Base-by-base conservation (phyloP, 2,329 filamentous ascomycete species). In the Trichoderma simmonsii region DNA sequence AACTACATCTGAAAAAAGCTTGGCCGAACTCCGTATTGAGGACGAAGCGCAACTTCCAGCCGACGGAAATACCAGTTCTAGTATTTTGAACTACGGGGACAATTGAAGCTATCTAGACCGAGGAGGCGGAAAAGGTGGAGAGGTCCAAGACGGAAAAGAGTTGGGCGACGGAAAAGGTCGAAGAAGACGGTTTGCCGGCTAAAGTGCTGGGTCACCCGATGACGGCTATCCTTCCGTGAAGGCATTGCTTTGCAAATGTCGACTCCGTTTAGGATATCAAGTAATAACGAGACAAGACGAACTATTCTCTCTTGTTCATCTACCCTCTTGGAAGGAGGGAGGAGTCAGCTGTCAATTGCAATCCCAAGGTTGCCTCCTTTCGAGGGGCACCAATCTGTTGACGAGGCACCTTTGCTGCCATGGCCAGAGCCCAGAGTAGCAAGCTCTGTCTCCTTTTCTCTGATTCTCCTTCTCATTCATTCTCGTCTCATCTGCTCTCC, bases 41-140 rank as follows among this genome's bases (percentile, higher is more conserved):
- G 36, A 26, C 21, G 36, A 51, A 18, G 36, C n/a, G 26, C n/a
- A 54, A 15, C 21, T 26, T 34, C n/a, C 14, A 59, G 66, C 66
- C 66, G 66, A 59, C 66, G 66, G 66, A 69, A 69, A 32, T 36
- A 51, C 39, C 18, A 34, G 6, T 11, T 14, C n/a, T 21, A n/a
- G 9, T 54, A 36, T 18, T 24, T 63, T 43, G 60, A 14, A 64
- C 24, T 34, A 14, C 24, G 21, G n/a, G 43, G 15, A 12, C 8
- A 12, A 24, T 12, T 51, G 21, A 51, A 28, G 32, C 28, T 21
- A 24, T 36, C 14, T 67, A 39, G 36, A 24, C 1, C 7, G 6
- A 68, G n/a, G 51, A 39, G 24, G 43, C 65, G 65, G 65, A 68
- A 68, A 68, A 68, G 51, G 34, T 59, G 34, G 34, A 59, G 24